These are phyloP conservation scores for Mucor lusitanicus DNA, from an alignment of 371 early-diverging fungal genomes.

Conservation along the genomic window DNA sequence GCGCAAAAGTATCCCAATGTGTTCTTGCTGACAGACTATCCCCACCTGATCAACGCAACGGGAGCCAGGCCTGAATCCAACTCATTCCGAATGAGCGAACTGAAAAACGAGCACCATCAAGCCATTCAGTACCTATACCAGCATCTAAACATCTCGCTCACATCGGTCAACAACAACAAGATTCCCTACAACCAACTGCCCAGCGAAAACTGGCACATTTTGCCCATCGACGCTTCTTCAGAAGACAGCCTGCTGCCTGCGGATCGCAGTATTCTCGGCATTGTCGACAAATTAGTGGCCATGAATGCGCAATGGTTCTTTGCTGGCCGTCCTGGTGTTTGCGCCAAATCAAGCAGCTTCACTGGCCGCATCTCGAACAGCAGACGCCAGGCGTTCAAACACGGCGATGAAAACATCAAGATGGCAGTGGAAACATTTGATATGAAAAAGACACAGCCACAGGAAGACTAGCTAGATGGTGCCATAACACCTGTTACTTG, in stretches of 20 bases:
- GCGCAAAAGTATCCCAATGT: constrained; percentile 21
- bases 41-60: constrained; percentile 35
- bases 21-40: constrained; percentile 51
- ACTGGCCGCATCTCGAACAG: constrained; percentile 35
- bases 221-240: constrained; percentile 25
- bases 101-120: constrained; percentile 39
- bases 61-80: constrained; percentile 42
- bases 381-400: constrained; percentile 10
- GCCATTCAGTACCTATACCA: constrained; percentile 41
- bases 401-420: constrained; percentile 13
- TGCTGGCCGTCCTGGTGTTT: constrained; percentile 42
- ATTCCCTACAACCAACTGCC: constrained; percentile 74
- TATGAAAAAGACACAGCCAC: background rate
- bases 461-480: background rate
- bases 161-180: background rate
- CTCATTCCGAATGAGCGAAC: constrained; percentile 34
- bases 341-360: constrained; percentile 47
- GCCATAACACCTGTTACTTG: background rate
- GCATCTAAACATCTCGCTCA: constrained; percentile 33
- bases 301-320: constrained; percentile 52
- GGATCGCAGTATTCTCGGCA: constrained; percentile 43
- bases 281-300: constrained; percentile 51
- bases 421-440: constrained; percentile 18
- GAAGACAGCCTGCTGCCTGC: constrained; percentile 8
- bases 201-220: constrained; percentile 59